These are phyloP conservation scores for Nitzschia sp. DNA, from an alignment of 108 stramenopile genomes.

Conservation along the genomic window DNA sequence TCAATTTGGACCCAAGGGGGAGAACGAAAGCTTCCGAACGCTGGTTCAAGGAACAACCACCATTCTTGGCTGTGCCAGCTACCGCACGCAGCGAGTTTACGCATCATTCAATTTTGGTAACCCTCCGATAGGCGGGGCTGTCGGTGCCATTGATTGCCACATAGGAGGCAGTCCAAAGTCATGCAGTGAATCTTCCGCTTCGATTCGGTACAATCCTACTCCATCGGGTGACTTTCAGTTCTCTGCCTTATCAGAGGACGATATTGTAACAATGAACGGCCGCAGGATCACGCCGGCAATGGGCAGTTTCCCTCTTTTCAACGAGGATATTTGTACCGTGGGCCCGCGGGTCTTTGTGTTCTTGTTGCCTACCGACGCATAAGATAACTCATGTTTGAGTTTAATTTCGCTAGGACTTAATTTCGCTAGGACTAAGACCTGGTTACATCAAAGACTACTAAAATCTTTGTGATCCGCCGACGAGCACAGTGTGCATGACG, in stretches of 20 bases:
- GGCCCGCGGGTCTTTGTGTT: constrained; percentile 84
- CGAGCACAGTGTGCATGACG: too few relatives aligned
- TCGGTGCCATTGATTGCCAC: constrained; percentile 76
- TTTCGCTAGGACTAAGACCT: too few relatives aligned
- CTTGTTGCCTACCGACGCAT: constrained; percentile 41
- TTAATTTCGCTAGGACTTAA: too few relatives aligned
- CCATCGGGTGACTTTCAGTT: constrained; percentile 59
- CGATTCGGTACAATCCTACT: constrained; percentile 60
- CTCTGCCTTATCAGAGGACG: constrained; percentile 58
- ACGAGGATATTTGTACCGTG: constrained; percentile 77
- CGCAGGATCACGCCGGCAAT: constrained; percentile 57
- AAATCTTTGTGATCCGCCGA: too few relatives aligned
- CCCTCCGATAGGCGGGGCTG: constrained; percentile 59
- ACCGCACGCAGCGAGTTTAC: constrained; percentile 37
- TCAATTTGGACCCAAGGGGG: constrained; percentile 52
- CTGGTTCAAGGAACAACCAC: constrained; percentile 61
- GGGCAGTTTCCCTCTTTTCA: constrained; percentile 68
- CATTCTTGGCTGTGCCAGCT: constrained; percentile 63
- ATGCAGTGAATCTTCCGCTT: constrained; percentile 69
- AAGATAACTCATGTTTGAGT: too few relatives aligned
- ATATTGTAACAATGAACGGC: constrained; percentile 84
- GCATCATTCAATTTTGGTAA: constrained; percentile 32
- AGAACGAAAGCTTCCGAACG: constrained; percentile 63
- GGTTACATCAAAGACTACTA: too few relatives aligned
- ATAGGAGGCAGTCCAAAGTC: constrained; percentile 65